These are phyloP conservation scores for Pseudonectria buxi DNA, from an alignment of 2,329 filamentous ascomycete species.

Conservation along the genomic window DNA sequence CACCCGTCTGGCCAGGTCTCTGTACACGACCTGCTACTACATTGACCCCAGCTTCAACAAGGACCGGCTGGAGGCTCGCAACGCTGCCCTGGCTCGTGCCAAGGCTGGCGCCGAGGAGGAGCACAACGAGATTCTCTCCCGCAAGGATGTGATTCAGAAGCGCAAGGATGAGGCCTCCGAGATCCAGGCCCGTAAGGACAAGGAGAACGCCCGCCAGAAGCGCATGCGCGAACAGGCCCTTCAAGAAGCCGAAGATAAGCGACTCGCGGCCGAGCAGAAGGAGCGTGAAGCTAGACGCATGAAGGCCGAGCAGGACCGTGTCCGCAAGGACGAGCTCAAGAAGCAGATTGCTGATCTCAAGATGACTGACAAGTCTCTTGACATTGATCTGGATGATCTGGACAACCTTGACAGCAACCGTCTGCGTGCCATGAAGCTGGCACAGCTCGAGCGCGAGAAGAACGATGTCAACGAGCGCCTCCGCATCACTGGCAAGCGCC, in stretches of 20 bases:
- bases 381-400: constrained; percentile 74
- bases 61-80: constrained; percentile 69
- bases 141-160: constrained; percentile 89
- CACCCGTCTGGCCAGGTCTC: constrained; percentile 79
- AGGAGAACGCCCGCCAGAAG: constrained; percentile 86
- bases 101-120: constrained; percentile 87
- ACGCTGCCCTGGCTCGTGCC: constrained; percentile 73
- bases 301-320: constrained; percentile 80
- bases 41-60: constrained; percentile 87
- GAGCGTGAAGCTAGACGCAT: constrained; percentile 83
- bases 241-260: constrained; percentile 81
- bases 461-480: constrained; percentile 89
- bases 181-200: constrained; percentile 79
- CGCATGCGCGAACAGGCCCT: constrained; percentile 79
- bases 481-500: constrained; percentile 85
- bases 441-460: constrained; percentile 96
- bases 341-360: constrained; percentile 89
- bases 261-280: constrained; percentile 85
- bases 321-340: constrained; percentile 89
- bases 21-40: constrained; percentile 92
- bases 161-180: constrained; percentile 95
- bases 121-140: constrained; percentile 74
- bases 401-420: constrained; percentile 83
- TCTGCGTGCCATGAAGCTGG: constrained; percentile 89
- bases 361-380: constrained; percentile 68